These are phyloP conservation scores for Rhodotorula paludigena DNA, from an alignment of 768 basidiomycete genomes.

Conservation along the genomic window DNA sequence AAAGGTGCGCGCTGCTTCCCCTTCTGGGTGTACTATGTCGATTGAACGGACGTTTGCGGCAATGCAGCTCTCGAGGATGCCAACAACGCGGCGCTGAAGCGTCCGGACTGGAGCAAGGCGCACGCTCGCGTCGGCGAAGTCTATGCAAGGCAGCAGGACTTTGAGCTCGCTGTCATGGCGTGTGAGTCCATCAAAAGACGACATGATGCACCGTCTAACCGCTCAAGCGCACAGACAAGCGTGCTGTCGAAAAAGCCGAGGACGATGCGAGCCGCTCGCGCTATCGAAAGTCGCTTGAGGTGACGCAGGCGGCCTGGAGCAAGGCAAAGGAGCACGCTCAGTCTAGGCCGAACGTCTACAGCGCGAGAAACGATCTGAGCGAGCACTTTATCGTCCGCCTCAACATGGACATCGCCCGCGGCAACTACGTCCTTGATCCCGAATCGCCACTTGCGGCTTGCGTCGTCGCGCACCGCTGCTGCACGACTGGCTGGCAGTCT, in stretches of 20 bases:
- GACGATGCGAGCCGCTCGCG: neutral
- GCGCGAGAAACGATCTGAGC: neutral
- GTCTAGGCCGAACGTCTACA: too few species aligned
- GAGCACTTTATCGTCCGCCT: too few species aligned
- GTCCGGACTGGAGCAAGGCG: constrained; percentile 2
- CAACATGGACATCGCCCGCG: too few species aligned
- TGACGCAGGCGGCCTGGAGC: too few species aligned
- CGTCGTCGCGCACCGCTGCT: too few species aligned
- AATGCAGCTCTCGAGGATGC: constrained; percentile 5
- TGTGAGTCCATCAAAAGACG: neutral
- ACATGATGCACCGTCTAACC: too few species aligned
- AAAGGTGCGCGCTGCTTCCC: neutral
- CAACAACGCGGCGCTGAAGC: neutral
- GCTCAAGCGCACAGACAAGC: neutral
- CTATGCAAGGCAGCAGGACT: neutral
- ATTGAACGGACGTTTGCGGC: too few species aligned
- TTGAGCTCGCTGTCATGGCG: neutral
- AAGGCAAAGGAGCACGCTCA: neutral
- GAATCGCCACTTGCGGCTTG: too few species aligned
- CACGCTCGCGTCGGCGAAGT: constrained; percentile 1
- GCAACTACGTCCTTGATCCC: too few species aligned
- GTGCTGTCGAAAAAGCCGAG: neutral
- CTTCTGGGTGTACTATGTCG: accelerated
- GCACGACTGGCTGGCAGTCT: too few species aligned
- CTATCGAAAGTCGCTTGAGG: neutral